These are phyloP conservation scores for Colletotrichum sp. DNA, from an alignment of 2,329 filamentous ascomycete species.

Conservation along the genomic window DNA sequence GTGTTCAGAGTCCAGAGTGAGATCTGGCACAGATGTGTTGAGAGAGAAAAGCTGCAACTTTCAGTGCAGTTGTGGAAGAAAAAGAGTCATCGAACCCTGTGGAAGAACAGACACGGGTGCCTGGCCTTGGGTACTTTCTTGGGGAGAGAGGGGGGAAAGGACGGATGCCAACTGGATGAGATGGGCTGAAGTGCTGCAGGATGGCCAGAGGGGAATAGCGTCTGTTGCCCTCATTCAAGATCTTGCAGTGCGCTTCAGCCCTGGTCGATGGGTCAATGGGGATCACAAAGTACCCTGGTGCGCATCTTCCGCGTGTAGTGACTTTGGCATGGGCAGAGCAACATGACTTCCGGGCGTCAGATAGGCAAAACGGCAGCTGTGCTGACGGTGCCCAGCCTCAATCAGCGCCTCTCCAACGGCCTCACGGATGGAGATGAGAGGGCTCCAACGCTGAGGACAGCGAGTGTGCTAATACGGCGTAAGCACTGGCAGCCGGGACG, in stretches of 20 bases:
- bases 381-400: conserved; percentile 1
- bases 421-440: not conserved
- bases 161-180: not conserved
- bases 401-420: conserved; percentile 8
- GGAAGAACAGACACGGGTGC: conserved; percentile 7
- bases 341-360: not conserved
- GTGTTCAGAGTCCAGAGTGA: not conserved
- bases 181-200: conserved; percentile 3
- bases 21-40: not conserved
- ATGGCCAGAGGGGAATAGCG: not conserved
- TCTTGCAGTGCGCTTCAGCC: not conserved
- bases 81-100: conserved; percentile 20
- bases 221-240: conserved; percentile 5
- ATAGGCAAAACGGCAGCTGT: not conserved
- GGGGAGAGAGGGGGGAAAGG: not conserved
- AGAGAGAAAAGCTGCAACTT: not conserved
- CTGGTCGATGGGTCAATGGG: not conserved
- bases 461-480: not conserved
- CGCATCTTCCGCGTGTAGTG: not conserved
- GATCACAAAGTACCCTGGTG: not conserved
- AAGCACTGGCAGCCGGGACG: not conserved
- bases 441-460: not conserved
- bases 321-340: not conserved
- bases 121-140: not conserved
- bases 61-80: not conserved